Evolutionary conservation across 495 filamentous ascomycete species (phyloP).

Genomic region (Cercophora samala): DNA sequence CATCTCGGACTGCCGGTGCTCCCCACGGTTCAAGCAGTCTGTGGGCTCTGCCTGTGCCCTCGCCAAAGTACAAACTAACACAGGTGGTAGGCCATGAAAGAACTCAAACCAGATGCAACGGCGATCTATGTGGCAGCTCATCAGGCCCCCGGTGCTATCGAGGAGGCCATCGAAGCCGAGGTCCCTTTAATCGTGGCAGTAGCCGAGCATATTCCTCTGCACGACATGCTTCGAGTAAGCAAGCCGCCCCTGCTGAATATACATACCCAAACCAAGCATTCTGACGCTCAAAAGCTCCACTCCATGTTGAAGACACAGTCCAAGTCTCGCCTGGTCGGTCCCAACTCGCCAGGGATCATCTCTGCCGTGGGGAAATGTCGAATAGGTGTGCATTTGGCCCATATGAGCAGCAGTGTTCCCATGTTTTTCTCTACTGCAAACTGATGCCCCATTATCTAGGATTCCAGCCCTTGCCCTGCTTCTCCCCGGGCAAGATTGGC

Average conservation of each 20-base stretch:
- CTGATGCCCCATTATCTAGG: constrained; percentile 32
- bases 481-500: constrained; percentile 69
- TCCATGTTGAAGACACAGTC: constrained; percentile 78
- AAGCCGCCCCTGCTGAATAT: neutral
- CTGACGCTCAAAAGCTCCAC: constrained; percentile 52
- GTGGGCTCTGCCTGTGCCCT: constrained; percentile 2
- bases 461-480: constrained; percentile 79
- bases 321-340: constrained; percentile 74
- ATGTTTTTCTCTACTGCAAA: neutral
- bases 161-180: constrained; percentile 85
- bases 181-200: constrained; percentile 85
- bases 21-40: constrained; percentile 57
- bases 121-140: constrained; percentile 82
- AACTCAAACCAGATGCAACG: constrained; percentile 77
- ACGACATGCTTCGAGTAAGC: constrained; percentile 76
- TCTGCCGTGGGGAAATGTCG: constrained; percentile 76
- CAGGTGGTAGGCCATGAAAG: constrained; percentile 60
- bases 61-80: constrained; percentile 5
- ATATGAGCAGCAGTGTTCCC: neutral
- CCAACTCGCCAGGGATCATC: constrained; percentile 87
- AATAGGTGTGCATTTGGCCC: constrained; percentile 48
- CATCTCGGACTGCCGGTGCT: constrained; percentile 80
- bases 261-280: neutral
- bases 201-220: constrained; percentile 85
- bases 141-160: constrained; percentile 72